A percentile compares a stretch with the other conserved stretches of the same genome.
These are phyloP conservation scores for Rhizopogon sp. DNA, from an alignment of 768 basidiomycete genomes.

Conservation along the genomic window DNA sequence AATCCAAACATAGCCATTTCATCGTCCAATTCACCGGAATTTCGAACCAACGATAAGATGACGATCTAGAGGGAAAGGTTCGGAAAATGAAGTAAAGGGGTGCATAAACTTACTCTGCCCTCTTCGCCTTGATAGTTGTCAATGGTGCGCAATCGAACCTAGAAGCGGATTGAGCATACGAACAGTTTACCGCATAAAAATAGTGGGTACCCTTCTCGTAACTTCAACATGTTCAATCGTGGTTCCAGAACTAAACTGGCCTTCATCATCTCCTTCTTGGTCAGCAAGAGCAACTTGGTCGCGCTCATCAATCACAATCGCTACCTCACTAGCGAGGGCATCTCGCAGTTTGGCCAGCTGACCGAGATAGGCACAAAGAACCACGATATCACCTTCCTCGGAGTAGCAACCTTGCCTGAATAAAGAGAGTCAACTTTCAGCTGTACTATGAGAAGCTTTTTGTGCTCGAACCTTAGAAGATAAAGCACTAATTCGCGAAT, in stretches of 20 bases:
- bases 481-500: slow-evolving; percentile 50
- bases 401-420: slow-evolving; percentile 44
- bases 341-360: slow-evolving; percentile 43
- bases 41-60: slow-evolving; percentile 71
- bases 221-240: slow-evolving; percentile 46
- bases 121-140: slow-evolving; percentile 81
- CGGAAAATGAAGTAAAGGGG: background rate
- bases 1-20: slow-evolving; percentile 16
- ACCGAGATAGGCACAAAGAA: slow-evolving; percentile 50
- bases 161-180: background rate
- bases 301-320: slow-evolving; percentile 64
- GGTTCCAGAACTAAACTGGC: slow-evolving; percentile 10
- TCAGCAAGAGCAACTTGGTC: slow-evolving; percentile 59
- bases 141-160: slow-evolving; percentile 70
- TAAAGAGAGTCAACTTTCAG: background rate
- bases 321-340: slow-evolving; percentile 40
- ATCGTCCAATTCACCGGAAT: slow-evolving; percentile 47
- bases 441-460: background rate
- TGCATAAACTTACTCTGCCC: slow-evolving; percentile 38
- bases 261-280: slow-evolving; percentile 35
- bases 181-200: background rate
- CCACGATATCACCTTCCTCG: slow-evolving; percentile 44
- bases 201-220: slow-evolving; percentile 41
- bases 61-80: slow-evolving; percentile 41
- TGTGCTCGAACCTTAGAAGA: slow-evolving; percentile 32